phyloP scores from a whole-genome alignment of 768 basidiomycete genomes.

The Amanita inopinata region DNA sequence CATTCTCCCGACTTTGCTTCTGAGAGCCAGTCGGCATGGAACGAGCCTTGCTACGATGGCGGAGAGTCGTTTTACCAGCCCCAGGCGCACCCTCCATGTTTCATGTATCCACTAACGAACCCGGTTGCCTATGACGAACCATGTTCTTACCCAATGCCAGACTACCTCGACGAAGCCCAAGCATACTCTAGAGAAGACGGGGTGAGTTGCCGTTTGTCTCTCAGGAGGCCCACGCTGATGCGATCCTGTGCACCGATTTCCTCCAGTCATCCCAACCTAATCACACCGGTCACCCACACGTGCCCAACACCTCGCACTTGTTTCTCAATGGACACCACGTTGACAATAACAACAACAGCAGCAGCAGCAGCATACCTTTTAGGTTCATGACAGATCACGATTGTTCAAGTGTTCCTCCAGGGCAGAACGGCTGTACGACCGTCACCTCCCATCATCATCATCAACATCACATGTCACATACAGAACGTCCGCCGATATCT shows the following conservation, averaged over 20 bases:
- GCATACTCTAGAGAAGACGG: constrained; percentile 4
- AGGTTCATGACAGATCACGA: neutral
- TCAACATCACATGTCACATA: no score
- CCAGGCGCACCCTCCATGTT: neutral
- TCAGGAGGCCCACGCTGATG: neutral
- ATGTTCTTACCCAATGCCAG: constrained; percentile 1
- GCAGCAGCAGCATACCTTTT: neutral
- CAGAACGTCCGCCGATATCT: constrained; percentile 4
- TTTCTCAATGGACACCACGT: constrained; percentile 3
- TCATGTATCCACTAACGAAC: neutral
- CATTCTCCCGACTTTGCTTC: neutral
- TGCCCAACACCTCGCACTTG: no score
- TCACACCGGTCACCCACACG: constrained; percentile 2
- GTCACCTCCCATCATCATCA: no score
- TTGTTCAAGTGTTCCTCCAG: no score
- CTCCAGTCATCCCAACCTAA: constrained; percentile 3
- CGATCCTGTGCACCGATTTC: constrained; percentile 1
- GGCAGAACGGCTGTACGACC: neutral
- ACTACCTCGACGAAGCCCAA: constrained; percentile 5
- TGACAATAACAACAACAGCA: neutral
- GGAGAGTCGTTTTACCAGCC: neutral
- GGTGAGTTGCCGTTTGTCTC: neutral
- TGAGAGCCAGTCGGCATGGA: neutral
- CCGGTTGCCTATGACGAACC: neutral
- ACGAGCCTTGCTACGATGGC: constrained; percentile 1